These are phyloP conservation scores for Hypoxylon sp. DNA, from an alignment of 2,329 filamentous ascomycete genomes.

Conservation along the genomic window DNA sequence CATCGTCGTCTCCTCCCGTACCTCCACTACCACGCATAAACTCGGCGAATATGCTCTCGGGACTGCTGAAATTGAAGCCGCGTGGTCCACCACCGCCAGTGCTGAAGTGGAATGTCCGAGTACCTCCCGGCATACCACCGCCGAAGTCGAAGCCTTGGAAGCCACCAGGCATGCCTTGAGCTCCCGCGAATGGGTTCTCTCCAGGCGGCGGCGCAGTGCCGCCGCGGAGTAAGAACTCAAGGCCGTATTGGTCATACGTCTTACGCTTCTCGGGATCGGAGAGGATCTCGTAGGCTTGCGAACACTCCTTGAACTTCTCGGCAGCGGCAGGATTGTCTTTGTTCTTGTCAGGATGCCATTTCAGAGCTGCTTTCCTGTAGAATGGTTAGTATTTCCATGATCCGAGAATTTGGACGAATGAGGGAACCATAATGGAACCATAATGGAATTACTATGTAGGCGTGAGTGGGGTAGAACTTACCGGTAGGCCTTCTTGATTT, in stretches of 20 bases:
- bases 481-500: conserved; percentile 97
- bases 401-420: background rate
- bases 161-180: conserved; percentile 66
- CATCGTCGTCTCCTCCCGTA: conserved; percentile 58
- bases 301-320: conserved; percentile 98
- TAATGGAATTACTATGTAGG: too few species aligned
- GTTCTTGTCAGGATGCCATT: conserved; percentile 98
- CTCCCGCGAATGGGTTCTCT: conserved; percentile 71
- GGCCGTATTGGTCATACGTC: conserved; percentile 92
- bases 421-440: conserved; percentile 13
- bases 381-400: conserved; percentile 22
- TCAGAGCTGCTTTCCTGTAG: conserved; percentile 84
- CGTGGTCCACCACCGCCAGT: conserved; percentile 65
- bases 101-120: conserved; percentile 74
- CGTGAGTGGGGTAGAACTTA: conserved; percentile 59
- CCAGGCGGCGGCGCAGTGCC: conserved; percentile 76
- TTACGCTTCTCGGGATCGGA: conserved; percentile 97
- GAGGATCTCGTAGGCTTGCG: conserved; percentile 97
- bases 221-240: conserved; percentile 90
- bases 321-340: conserved; percentile 86
- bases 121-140: conserved; percentile 60
- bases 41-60: conserved; percentile 86
- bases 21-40: conserved; percentile 75
- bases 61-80: conserved; percentile 83
- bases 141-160: conserved; percentile 67